phyloP scores from a whole-genome alignment of 2,329 filamentous ascomycete species.

The Colletotrichum liaoningense region DNA sequence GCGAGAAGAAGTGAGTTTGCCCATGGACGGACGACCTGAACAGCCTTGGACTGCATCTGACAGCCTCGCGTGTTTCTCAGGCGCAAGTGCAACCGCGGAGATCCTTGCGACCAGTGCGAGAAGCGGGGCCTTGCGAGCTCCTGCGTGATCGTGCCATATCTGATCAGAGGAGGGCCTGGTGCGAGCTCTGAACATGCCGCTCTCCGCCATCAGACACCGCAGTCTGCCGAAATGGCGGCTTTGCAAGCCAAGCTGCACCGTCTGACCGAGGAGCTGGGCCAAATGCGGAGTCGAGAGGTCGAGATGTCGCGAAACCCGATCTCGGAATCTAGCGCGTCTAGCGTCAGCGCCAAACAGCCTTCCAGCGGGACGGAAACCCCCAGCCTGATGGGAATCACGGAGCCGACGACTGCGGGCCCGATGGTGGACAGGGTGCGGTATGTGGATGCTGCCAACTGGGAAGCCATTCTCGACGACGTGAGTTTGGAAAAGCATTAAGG shows the following conservation, averaged over 20 bases:
- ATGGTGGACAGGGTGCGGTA: constrained; percentile 41
- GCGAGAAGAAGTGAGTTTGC: constrained; percentile 46
- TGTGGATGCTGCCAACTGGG: constrained; percentile 45
- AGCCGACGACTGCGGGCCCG: constrained; percentile 33
- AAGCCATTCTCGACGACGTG: constrained; percentile 46
- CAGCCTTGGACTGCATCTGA: background rate
- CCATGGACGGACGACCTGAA: background rate
- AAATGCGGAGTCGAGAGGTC: background rate
- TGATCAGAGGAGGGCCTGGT: constrained; percentile 26
- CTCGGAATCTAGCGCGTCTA: constrained; percentile 8
- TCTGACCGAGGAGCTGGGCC: background rate
- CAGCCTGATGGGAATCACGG: constrained; percentile 9
- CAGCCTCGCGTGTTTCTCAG: constrained; percentile 33
- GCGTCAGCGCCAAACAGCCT: background rate
- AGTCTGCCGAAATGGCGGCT: background rate
- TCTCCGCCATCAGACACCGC: background rate
- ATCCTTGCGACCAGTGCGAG: constrained; percentile 46
- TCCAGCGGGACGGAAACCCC: background rate
- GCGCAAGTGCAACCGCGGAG: constrained; percentile 46
- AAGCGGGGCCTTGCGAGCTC: constrained; percentile 42
- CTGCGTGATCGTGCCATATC: constrained; percentile 43
- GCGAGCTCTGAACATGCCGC: constrained; percentile 36
- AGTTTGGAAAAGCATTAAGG: background rate
- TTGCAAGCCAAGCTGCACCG: background rate
- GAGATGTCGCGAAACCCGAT: constrained; percentile 11